phyloP scores from a whole-genome alignment of 495 filamentous ascomycete species.

The Pseudoneurospora amorphoporcata region DNA sequence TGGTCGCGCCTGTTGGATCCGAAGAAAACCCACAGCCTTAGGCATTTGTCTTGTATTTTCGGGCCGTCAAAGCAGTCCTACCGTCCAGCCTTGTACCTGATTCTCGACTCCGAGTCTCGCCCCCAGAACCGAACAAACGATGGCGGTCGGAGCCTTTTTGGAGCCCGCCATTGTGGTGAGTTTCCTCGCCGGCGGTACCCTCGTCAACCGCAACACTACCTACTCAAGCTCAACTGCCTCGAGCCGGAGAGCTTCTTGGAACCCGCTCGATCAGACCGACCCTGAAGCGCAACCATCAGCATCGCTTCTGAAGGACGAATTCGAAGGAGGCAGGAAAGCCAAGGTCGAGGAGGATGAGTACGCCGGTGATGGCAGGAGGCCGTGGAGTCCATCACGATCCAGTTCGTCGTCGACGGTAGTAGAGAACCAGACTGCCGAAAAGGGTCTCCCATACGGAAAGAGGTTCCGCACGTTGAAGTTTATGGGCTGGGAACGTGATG shows the following conservation, averaged over 20 bases:
- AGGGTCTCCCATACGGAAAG: constrained; percentile 7
- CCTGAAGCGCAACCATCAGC: constrained; percentile 8
- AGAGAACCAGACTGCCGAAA: constrained; percentile 7
- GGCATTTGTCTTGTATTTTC: background rate
- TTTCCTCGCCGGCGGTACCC: constrained; percentile 20
- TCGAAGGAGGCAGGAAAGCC: constrained; percentile 10
- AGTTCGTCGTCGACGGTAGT: background rate
- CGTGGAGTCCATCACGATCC: background rate
- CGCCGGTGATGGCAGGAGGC: background rate
- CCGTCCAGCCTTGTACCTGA: background rate
- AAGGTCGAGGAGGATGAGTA: constrained; percentile 1
- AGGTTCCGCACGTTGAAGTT: constrained; percentile 13
- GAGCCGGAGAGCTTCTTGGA: background rate
- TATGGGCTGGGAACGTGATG: constrained; percentile 13
- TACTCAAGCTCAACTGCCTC: background rate
- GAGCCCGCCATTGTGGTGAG: constrained; percentile 25
- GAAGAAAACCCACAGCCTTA: background rate
- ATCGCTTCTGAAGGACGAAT: background rate
- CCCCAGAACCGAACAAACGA: background rate
- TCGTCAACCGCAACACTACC: constrained; percentile 23
- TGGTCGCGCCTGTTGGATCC: background rate
- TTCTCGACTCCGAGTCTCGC: background rate
- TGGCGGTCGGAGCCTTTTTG: constrained; percentile 25
- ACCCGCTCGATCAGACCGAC: constrained; percentile 5
- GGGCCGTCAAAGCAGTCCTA: background rate